These are phyloP conservation scores for Diospyros kaki DNA, from an alignment of 148 eudicot genomes.

Conservation along the genomic window DNA sequence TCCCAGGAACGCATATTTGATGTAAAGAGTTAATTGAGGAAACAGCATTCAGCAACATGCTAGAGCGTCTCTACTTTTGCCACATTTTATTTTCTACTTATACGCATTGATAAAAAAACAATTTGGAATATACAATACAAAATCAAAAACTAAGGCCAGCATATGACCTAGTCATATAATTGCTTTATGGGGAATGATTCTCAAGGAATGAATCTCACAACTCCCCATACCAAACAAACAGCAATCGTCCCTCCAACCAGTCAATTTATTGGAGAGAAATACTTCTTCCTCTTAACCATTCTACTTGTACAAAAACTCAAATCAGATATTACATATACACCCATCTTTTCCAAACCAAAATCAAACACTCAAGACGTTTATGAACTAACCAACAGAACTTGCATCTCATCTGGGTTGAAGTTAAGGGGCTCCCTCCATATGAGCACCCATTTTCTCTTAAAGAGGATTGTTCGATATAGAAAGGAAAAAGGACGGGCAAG, in stretches of 20 bases:
- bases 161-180: background rate
- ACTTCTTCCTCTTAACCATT: constrained; percentile 2
- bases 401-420: constrained; percentile 57
- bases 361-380: background rate
- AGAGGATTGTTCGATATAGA: constrained; percentile 79
- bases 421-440: constrained; percentile 74
- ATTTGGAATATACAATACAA: constrained; percentile 8
- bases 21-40: too few species aligned
- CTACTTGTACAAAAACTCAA: background rate
- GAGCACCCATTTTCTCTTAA: constrained; percentile 89
- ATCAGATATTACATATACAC: background rate
- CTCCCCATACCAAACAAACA: background rate
- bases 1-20: too few species aligned
- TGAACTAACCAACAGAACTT: background rate
- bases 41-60: too few species aligned
- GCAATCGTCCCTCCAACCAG: background rate
- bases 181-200: constrained; percentile 5
- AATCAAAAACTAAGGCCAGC: background rate
- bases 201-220: constrained; percentile 9
- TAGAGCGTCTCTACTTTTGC: background rate
- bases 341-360: background rate
- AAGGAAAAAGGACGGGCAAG: constrained; percentile 68
- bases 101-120: background rate
- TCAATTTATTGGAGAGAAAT: background rate
- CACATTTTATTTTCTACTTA: background rate